Percentiles rank a stretch among this genome's conserved stretches.
These are phyloP conservation scores for Dalechampia spathulata DNA, from an alignment of 441 rosid species.

Conservation along the genomic window DNA sequence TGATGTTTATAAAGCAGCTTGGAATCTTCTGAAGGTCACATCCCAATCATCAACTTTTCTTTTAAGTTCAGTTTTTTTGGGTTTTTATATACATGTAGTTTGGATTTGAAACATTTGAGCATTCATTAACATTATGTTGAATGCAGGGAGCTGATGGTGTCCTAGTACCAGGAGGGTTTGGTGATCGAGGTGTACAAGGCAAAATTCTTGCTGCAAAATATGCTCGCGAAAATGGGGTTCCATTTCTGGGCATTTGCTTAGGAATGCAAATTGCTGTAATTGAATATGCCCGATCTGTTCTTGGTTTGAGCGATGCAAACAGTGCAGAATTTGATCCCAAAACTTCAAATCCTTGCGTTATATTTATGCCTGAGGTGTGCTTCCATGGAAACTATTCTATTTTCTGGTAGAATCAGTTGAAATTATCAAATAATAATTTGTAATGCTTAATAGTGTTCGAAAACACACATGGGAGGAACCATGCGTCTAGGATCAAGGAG, in stretches of 20 bases:
- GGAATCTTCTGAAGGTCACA: conserved; percentile 35
- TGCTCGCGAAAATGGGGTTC: conserved; percentile 77
- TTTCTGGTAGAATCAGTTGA: conserved; percentile 6
- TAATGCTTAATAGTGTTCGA: conserved; percentile 47
- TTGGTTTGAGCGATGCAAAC: conserved; percentile 67
- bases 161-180: conserved; percentile 96
- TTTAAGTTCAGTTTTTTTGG: conserved; percentile 6
- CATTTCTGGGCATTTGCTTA: conserved; percentile 88
- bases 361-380: conserved; percentile 89
- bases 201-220: conserved; percentile 79
- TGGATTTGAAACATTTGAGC: neutral
- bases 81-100: neutral
- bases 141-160: conserved; percentile 78
- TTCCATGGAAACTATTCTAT: neutral
- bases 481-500: conserved; percentile 87
- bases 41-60: neutral
- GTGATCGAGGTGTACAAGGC: conserved; percentile 84
- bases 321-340: conserved; percentile 82
- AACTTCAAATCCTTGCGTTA: conserved; percentile 65
- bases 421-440: neutral
- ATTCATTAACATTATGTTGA: neutral
- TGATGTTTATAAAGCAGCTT: conserved; percentile 23
- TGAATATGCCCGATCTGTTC: conserved; percentile 66
- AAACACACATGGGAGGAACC: conserved; percentile 90
- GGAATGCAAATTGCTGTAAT: conserved; percentile 96